Conservation (phyloP, 768 basidiomycete species). For the Galerina marginata region DNA sequence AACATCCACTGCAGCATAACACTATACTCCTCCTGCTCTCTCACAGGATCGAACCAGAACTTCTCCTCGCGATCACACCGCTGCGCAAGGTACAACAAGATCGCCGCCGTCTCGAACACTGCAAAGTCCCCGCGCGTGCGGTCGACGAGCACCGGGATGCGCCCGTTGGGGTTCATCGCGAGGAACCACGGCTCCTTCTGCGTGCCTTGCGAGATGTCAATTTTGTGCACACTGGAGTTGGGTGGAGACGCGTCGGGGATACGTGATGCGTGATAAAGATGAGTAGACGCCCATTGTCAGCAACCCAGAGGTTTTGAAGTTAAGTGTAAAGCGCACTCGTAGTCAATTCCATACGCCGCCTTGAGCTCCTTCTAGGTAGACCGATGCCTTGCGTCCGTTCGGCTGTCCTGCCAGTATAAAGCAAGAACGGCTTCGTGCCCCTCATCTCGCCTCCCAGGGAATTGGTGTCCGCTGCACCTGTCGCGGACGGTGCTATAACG, state of each 20-base stretch:
- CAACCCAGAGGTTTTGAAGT: neutral
- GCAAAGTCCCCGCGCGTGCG: constrained; percentile 56
- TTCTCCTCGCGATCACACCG: constrained; percentile 72
- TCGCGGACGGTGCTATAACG: neutral
- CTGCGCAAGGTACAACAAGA: constrained; percentile 76
- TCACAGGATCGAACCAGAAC: constrained; percentile 61
- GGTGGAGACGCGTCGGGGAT: neutral
- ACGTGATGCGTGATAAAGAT: neutral
- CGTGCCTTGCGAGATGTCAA: constrained; percentile 59
- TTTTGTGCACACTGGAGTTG: constrained; percentile 44
- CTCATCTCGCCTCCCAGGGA: neutral
- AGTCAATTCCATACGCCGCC: constrained; percentile 41
- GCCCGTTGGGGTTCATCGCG: constrained; percentile 66
- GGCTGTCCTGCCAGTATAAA: constrained; percentile 58
- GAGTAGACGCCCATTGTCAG: neutral
- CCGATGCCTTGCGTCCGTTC: constrained; percentile 58
- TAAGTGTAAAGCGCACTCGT: constrained; percentile 32
- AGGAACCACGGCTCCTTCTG: constrained; percentile 67
- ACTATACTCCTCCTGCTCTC: constrained; percentile 58
- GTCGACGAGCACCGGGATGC: constrained; percentile 71
- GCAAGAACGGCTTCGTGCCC: constrained; percentile 27
- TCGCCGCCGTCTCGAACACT: constrained; percentile 78
- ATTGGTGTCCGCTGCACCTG: no score
- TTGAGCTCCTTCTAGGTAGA: constrained; percentile 69
- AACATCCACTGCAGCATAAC: constrained; percentile 84